Conservation (phyloP, 208 protist species). For the Crithidia mellificae region DNA sequence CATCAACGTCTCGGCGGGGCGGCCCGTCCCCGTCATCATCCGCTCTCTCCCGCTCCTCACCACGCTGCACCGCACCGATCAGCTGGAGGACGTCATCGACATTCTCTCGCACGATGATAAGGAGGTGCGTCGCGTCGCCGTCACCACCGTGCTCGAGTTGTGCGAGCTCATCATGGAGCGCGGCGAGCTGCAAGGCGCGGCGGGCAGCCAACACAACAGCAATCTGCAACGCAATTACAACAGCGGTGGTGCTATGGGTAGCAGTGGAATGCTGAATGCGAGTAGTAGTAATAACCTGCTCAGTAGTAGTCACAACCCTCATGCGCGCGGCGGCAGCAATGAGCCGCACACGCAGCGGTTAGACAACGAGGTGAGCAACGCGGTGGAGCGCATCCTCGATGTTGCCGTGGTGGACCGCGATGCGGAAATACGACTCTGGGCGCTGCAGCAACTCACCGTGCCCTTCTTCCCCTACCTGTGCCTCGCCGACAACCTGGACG, state of each 20-base stretch:
- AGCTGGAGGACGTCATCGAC: conserved; percentile 68
- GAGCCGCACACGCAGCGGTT: conserved; percentile 35
- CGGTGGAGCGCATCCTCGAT: conserved; percentile 81
- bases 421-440: conserved; percentile 63
- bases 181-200: conserved; percentile 12
- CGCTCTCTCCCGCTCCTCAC: conserved; percentile 71
- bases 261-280: too few species aligned
- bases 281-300: too few species aligned
- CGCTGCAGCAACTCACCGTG: conserved; percentile 55
- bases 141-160: conserved; percentile 61
- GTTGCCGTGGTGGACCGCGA: conserved; percentile 80
- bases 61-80: conserved; percentile 69
- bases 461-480: conserved; percentile 81
- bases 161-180: conserved; percentile 66
- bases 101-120: conserved; percentile 79
- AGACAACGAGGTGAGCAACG: conserved; percentile 57
- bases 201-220: background rate
- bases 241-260: too few species aligned
- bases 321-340: background rate
- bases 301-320: too few species aligned
- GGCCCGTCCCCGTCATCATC: conserved; percentile 52
- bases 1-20: conserved; percentile 45
- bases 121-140: conserved; percentile 58
- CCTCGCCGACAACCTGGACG: conserved; percentile 75
- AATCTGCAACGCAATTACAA: too few species aligned